Base-by-base conservation (phyloP, 805 yeast species). In the Saturnispora zaruensis region DNA sequence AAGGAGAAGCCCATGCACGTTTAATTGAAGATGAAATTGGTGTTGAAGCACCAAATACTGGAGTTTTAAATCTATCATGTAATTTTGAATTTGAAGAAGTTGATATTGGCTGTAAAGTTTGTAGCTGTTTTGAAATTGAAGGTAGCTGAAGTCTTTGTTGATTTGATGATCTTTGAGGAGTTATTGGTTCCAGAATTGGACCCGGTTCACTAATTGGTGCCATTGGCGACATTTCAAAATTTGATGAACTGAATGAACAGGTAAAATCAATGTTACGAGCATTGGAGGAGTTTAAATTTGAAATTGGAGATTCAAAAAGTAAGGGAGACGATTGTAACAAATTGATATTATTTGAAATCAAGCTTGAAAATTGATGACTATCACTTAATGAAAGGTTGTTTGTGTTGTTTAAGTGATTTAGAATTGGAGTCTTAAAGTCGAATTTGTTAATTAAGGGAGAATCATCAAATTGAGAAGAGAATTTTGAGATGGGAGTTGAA, bases 1-100 rank as follows among this genome's bases (percentile, higher is more conserved):
- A 73, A 13, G 87, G 87, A 20, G 85, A 79, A 57, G 78, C 75
- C 84, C 86, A 80, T 42, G 78, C 66, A 57, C 74, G 78, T 55
- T 72, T 74, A 60, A 74, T 64, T 18, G 73, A 67, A 7, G 79
- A 70, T 1, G 53, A 41, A 8, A 52, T 50, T n/a, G 56, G 48
- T 6, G 57, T 45, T 3, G 64, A 60, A 6, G 62, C 57, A 8
- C 56, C 50, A 16, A 55, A 41, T 23, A 57, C 41, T 13, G 67
- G 66, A 13, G 67, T 63, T 51, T 55, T 59, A 51, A 62, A 66
- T 48, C 62, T 58, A 52, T 55, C 53, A 41, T 26, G 56, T 40
- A 18, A 52, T 41, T 45, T 45, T 47, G n/a, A 40, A 30, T 34
- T 48, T 41, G 32, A 51, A 16, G 41, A 16, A 8, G 38, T 53